Conservation (phyloP, 768 basidiomycete genomes). For the Strobilomyces confusus region DNA sequence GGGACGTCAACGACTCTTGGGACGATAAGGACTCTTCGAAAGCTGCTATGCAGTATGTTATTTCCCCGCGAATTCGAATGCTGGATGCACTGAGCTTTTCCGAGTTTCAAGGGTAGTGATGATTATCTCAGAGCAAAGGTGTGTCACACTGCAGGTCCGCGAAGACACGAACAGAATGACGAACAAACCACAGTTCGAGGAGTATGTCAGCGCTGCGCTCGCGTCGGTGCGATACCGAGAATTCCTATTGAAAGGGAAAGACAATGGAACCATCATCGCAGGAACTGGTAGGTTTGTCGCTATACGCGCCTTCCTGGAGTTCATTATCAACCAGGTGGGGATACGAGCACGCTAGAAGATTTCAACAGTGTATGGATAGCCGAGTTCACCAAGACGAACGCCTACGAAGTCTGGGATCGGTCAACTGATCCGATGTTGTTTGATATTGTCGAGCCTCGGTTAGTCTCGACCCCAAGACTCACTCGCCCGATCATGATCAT, state of each 20-base stretch:
- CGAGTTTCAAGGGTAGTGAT: conserved; percentile 90
- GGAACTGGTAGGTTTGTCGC: conserved; percentile 42
- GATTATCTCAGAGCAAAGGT: conserved; percentile 91
- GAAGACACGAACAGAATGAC: not conserved
- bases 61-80: not conserved
- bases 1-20: conserved; percentile 82
- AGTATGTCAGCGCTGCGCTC: conserved; percentile 87
- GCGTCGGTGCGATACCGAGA: conserved; percentile 88
- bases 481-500: not conserved
- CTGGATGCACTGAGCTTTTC: conserved; percentile 2
- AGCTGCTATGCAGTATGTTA: conserved; percentile 61
- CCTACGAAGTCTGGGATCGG: conserved; percentile 86
- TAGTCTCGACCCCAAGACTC: conserved; percentile 2
- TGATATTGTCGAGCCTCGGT: conserved; percentile 94
- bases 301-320: not conserved
- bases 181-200: conserved; percentile 59
- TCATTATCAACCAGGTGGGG: conserved; percentile 43
- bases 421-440: conserved; percentile 91
- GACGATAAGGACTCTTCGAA: conserved; percentile 57
- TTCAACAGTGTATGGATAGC: conserved; percentile 87
- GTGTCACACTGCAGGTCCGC: conserved; percentile 3
- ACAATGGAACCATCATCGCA: conserved; percentile 59
- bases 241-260: conserved; percentile 69
- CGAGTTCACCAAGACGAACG: conserved; percentile 84
- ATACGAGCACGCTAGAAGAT: conserved; percentile 61